Base-by-base conservation (phyloP, 1,139 yeast genomes). In the Petasospora fabianii region DNA sequence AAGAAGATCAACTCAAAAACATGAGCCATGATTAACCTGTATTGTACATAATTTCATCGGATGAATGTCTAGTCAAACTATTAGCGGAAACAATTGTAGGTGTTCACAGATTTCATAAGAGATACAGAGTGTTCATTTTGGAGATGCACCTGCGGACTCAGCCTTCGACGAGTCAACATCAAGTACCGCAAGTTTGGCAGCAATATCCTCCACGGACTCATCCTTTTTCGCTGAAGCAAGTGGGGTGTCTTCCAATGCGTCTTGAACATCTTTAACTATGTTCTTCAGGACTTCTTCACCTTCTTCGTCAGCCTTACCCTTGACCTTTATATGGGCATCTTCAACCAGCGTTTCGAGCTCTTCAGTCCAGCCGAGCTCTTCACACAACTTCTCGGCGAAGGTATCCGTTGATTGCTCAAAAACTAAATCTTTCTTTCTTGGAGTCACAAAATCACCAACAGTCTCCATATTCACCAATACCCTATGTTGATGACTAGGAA, bases 391-490 rank as follows among this genome's bases (percentile, higher is more conserved):
- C 24, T 68, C 69, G 0, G 82, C 84, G 37, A 80, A 71, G 11
- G 55, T 62, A 52, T 88, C 97, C 48, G 95, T 80, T 38, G 74
- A 73, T 2, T 77, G 77, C 19, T 81, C 60, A 3, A 75, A 60
- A 4, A 86, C 51, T 11, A 83, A 60, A 58, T 90, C 97, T 1
- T 69, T 51, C 22, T 71, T 60, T 43, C 95, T 67, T 5, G 71
- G 65, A 11, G 61, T 44, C 36, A 64, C 62, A 51, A 83, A 83
- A 48, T 77, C 82, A 0, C 97, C 97, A 5, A 86, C 97, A 0
- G 64, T 54, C 43, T 85, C 96, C 41, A 73, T 71, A 56, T 92
- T 90, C 24, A 87, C 72, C 44, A 90, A 67, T 0, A 83, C 77
- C 42, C 97, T 66, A 6, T 69, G 58, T n/a, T 75, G 63, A 1